A percentile compares a stretch with the other conserved stretches of the same genome.
phyloP scores from a whole-genome alignment of 129 eudicot species.

The Glebionis coronaria region DNA sequence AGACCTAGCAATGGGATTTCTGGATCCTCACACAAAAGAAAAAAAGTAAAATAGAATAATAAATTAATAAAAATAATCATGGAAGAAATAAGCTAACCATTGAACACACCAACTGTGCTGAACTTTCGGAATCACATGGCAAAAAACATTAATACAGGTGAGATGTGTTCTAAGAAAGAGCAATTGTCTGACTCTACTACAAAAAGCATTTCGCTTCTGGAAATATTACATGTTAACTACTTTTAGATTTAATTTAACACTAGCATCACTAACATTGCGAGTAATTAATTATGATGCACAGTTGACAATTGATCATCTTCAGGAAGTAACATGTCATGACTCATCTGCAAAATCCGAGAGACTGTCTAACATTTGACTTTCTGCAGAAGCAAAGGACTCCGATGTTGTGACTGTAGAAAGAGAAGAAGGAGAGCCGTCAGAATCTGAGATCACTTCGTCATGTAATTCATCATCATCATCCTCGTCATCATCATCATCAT shows the following conservation, averaged over 20 bases:
- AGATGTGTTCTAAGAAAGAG: no score
- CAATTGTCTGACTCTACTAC: slow-evolving; percentile 7
- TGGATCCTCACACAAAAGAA: no score
- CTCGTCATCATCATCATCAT: slow-evolving; percentile 42
- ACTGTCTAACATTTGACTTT: slow-evolving; percentile 73
- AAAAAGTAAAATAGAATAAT: no score
- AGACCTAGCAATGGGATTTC: no score
- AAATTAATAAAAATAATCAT: no score
- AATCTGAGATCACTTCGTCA: slow-evolving; percentile 59
- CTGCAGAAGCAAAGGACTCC: slow-evolving; percentile 94
- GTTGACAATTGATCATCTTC: not conserved
- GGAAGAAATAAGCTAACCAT: no score
- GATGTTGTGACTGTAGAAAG: slow-evolving; percentile 62
- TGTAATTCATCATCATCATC: slow-evolving; percentile 28
- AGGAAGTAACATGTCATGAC: slow-evolving; percentile 31
- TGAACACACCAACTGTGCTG: no score
- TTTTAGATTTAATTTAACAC: not conserved
- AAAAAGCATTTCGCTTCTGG: not conserved
- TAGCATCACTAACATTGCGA: slow-evolving; percentile 15
- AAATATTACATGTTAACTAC: slow-evolving; percentile 18
- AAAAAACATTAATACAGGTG: no score
- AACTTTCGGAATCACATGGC: no score
- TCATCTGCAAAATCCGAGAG: slow-evolving; percentile 68
- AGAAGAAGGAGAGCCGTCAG: slow-evolving; percentile 83
- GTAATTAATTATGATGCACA: not conserved